Base-by-base conservation (phyloP, 306 rosid genomes). In the Cyamopsis tetragonoloba region DNA sequence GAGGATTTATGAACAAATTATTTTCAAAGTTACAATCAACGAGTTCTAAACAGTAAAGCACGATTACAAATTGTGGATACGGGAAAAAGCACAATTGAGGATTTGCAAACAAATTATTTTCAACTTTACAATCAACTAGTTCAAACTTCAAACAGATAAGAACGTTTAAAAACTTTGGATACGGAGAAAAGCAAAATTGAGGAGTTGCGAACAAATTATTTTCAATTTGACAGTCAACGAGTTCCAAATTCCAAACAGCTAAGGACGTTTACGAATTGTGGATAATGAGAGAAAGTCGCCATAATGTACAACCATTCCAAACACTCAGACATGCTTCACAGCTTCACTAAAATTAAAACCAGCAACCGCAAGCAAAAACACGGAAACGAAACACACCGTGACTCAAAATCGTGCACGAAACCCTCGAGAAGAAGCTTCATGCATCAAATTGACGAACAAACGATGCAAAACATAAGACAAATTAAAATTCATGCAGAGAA, bases 321-420 rank as follows among this genome's bases (percentile, higher is more conserved):
- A 31, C 15, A 12, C 54, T 27, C 4, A 47, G 46, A 41, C 2
- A 6, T 19, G 7, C 1, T 22, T 53, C 27, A 18, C 15, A 56
- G 7, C 23, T 48, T 37, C 22, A 55, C 38, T 67, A 56, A 38
- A 3, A 34, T 13, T 14, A 50, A 42, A 14, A 11, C 43, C 26
- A 70, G 1, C 27, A n/a, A 60, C 7, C 3, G 62, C 72, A 68
- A 41, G 78, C 80, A 76, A 51, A 65, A 65, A 32, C 51, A 13
- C 54, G 3, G 1, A 14, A 57, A 66, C 8, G 4, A 35, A 24
- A 48, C 17, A 27, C 19, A 34, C 41, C 19, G 24, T 35, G 5
- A 8, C 23, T 39, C 22, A 61, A 42, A 20, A 62, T n/a, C 42
- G 70, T 77, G 62, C 43, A 39, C 22, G 39, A 63, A 53, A 62